Base-by-base conservation (phyloP, 1,139 yeast species). In the Suhomyces bolitotheri region DNA sequence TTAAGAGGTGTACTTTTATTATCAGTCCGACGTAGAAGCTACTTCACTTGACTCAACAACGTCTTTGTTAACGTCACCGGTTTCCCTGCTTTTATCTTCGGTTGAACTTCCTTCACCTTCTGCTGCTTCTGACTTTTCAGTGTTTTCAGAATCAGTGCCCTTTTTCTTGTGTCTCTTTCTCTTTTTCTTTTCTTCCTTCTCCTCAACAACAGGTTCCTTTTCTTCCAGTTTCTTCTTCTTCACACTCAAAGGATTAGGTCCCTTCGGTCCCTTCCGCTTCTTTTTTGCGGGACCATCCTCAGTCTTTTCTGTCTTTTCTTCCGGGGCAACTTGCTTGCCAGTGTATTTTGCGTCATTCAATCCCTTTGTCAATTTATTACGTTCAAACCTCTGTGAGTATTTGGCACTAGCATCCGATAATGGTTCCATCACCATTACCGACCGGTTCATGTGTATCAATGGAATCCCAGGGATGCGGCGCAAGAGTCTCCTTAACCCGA, bases 371-470 rank as follows among this genome's bases (percentile, higher is more conserved):
- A 92, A 69, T 53, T 94, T 92, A 25, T 70, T 67, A 5, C 63
- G 56, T 58, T 92, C 98, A 31, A 73, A 65, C 22, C 60, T 53
- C 27, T 63, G 62, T 27, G 86, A 80, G 22, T 72, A 76, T 34
- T 64, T 62, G 12, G 73, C 71, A 30, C 94, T 83, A 8, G 85
- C 85, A 29, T 75, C 76, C 33, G 95, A 84, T 47, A 90, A 66
- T 10, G 96, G 96, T 60, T 92, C 99, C 94, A 92, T 82, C 28
- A 92, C 82, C 92, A 92, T 86, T 15, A 94, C 98, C 1, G 96
- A 80, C 45, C 96, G 73, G 54, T 85, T 83, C 77, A 92, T 80
- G 58, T 85, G 89, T 7, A 90, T 67, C 46, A 92, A 62, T 0
- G 99, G 99, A 3, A 88, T 84, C 8, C 96, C 98, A 0, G 98